Base-by-base conservation (phyloP, 2,329 filamentous ascomycete species). In the Aspergillus nomiae region DNA sequence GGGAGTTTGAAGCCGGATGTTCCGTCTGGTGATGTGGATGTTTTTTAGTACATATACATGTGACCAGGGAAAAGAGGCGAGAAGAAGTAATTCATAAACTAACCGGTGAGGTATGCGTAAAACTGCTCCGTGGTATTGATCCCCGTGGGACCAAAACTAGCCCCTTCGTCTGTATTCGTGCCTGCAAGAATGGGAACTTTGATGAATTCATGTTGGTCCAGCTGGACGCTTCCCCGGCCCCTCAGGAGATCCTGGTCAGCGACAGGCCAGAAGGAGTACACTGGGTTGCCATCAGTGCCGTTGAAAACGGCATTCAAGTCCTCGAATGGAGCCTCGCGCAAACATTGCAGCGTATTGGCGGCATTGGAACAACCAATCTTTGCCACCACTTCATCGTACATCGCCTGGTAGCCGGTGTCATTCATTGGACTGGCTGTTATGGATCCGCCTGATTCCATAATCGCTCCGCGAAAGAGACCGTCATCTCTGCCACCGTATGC, bases 131-230 rank as follows among this genome's bases (percentile, higher is more conserved):
- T 84, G 1, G 83, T 86, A 70, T 88, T 84, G 64, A 89, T 83
- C 19, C 82, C 84, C 7, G 64, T 72, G 12, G 82, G 81, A 0
- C 80, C 83, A 69, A 89, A 89, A 1, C 79, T 78, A 0, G 84
- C 84, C 2, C 87, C 89, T 72, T 92, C 89, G 67, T 91, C 89
- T 1, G 84, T 84, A 73, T 90, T 91, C 41, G 83, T 84, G 8
- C 90, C 89, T 38, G 83, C 78, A 8, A 92, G 80, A 46, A 90
- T 83, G 1, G 88, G 87, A 0, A 91, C 86, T 58, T 86, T 82
- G 61, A 90, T 84, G 66, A 90, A 90, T 21, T 83, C 82, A 54
- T 87, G 88, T 6, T 81, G 73, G 1, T 78, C 76, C 7, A 91
- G 77, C 67, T 89, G 85, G 9, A 82, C 73, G 11, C 84, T 85